A percentile compares a stretch with the other conserved stretches of the same genome.
Conservation (phyloP, 768 basidiomycete species). For the Leccinum arenicola region DNA sequence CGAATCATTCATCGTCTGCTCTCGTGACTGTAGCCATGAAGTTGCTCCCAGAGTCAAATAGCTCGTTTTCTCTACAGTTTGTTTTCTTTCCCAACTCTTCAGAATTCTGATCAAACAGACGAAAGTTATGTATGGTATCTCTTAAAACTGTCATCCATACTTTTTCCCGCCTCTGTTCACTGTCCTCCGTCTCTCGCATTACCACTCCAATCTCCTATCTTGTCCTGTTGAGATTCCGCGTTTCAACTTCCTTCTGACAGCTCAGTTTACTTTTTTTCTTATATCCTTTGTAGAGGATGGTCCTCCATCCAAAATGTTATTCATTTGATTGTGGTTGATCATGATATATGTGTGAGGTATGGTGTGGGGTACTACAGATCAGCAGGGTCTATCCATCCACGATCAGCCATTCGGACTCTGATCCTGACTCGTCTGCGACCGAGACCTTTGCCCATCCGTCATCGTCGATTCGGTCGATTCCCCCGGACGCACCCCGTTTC, state of each 20-base stretch:
- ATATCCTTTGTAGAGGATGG: slow-evolving; percentile 34
- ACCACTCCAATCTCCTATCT: slow-evolving; percentile 15
- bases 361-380: slow-evolving; percentile 16
- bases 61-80: slow-evolving; percentile 18
- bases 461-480: slow-evolving; percentile 33
- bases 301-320: slow-evolving; percentile 27
- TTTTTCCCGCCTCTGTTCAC: slow-evolving; percentile 25
- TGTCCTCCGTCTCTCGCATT: slow-evolving; percentile 20
- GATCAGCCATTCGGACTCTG: slow-evolving; percentile 91
- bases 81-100: slow-evolving; percentile 25
- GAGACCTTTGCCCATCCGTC: slow-evolving; percentile 77
- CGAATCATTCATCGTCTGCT: slow-evolving; percentile 24
- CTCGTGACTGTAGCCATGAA: slow-evolving; percentile 35
- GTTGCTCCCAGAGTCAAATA: slow-evolving; percentile 18
- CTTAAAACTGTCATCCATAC: slow-evolving; percentile 31
- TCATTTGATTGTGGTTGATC: slow-evolving; percentile 13
- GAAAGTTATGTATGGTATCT: slow-evolving; percentile 34
- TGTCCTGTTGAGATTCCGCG: slow-evolving; percentile 27
- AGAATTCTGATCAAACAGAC: slow-evolving; percentile 32
- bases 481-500: slow-evolving; percentile 45
- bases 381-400: slow-evolving; percentile 44
- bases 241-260: slow-evolving; percentile 18
- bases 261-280: slow-evolving; percentile 21
- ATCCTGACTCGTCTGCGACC: slow-evolving; percentile 64
- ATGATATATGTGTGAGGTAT: slow-evolving; percentile 18